Evolutionary conservation across 345 rosid genomes (phyloP), one percentile per base, ranked within the genome.

Genomic region (Populus pruinosa): DNA sequence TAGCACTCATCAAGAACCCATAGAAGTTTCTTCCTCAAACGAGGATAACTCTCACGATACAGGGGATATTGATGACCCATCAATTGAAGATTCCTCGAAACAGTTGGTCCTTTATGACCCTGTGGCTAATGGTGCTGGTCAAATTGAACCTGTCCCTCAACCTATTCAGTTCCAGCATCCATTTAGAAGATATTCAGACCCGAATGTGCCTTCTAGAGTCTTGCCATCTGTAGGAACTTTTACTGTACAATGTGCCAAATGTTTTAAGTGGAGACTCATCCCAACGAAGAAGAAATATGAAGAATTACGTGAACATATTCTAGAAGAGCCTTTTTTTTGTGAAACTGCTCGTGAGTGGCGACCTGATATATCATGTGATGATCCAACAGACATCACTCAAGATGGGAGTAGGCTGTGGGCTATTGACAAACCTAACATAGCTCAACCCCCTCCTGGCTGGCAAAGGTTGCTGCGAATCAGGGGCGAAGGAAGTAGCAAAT

Each of bases 391-490:
- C 87, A 91, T 95, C 72, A 83, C 90, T 81, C 99, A 93, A 86
- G 98, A 95, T 82, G 96, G 92, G 59, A 89, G 94, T 62, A 85
- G 92, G 82, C 87, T 95, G 38, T 95, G 98, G 99, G 99, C 99
- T 49, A 92, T 95, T 79, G 99, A 93, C 82, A 92, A 91, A 63
- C 99, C 98, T 17, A 92, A 89, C 66, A 95, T 95, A 33, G 92
- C 96, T 53, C 96, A 87, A 77, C 97, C 99, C 10, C 99, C 99
- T 61, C 80, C 82, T 66, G 97, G 99, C 1, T 95, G 99, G 99
- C 91, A 92, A 79, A 91, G 99, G 67, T 78, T 88, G 44, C 83
- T 93, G 36, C 83, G 90, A 43, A 93, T 95, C 75, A 84, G 99
- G 77, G 92, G 90, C 69, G 92, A 91, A 88, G 97, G 99, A 66